Conservation (phyloP, 2,329 filamentous ascomycete genomes). For the Zarea fungicola region DNA sequence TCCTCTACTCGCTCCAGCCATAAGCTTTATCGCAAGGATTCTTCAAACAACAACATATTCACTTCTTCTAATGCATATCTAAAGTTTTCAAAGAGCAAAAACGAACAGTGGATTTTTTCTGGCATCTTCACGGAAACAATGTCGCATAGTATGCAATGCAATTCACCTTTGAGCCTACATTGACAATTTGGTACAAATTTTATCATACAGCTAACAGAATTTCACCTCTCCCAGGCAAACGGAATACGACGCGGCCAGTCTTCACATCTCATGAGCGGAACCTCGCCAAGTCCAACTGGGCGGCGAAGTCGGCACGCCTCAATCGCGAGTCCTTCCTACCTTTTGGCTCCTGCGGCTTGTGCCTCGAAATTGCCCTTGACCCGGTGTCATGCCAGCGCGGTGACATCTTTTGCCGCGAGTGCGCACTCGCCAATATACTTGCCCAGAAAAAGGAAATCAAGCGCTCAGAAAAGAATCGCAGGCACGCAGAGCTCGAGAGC, state of each 20-base stretch:
- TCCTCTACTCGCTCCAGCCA: too few relatives aligned
- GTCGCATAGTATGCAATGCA: constrained; percentile 47
- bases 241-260: constrained; percentile 86
- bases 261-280: constrained; percentile 90
- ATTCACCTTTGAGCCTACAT: too few relatives aligned
- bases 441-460: constrained; percentile 90
- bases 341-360: constrained; percentile 84
- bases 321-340: constrained; percentile 87
- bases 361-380: constrained; percentile 72
- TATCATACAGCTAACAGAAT: too few relatives aligned
- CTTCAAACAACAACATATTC: too few relatives aligned
- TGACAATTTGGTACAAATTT: too few relatives aligned
- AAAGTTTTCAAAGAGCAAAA: too few relatives aligned
- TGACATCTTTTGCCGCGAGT: constrained; percentile 94
- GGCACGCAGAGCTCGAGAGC: constrained; percentile 56
- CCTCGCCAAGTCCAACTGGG: constrained; percentile 77
- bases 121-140: too few relatives aligned
- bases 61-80: too few relatives aligned
- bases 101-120: too few relatives aligned
- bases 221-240: constrained; percentile 54
- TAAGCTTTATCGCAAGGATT: too few relatives aligned
- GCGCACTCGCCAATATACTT: constrained; percentile 84
- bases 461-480: constrained; percentile 63
- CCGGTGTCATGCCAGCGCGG: constrained; percentile 80
- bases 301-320: constrained; percentile 74